These are phyloP conservation scores for Aquilaria sinensis DNA, from an alignment of 345 rosid genomes.

Conservation along the genomic window DNA sequence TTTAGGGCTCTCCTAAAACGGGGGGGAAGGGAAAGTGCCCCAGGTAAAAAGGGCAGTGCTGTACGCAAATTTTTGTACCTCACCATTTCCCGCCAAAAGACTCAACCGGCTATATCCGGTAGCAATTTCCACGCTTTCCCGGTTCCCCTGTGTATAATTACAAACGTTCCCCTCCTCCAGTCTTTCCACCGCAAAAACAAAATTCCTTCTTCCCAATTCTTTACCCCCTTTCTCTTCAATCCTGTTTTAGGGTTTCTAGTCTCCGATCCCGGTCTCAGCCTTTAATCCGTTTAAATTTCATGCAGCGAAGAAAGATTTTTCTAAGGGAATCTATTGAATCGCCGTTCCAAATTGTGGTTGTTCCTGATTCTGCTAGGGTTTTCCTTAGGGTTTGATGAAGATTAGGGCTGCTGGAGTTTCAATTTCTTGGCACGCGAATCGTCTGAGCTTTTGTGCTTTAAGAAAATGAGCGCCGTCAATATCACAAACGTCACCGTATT, in stretches of 20 bases:
- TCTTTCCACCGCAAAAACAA: not conserved
- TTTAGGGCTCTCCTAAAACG: too few relatives aligned
- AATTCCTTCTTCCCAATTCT: not conserved
- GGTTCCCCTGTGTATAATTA: conserved; percentile 3
- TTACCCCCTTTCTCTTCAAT: not conserved
- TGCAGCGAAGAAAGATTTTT: not conserved
- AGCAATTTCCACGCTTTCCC: conserved; percentile 3
- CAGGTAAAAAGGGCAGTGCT: too few relatives aligned
- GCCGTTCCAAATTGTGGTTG: not conserved
- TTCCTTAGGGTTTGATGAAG: conserved; percentile 19
- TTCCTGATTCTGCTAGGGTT: conserved; percentile 2
- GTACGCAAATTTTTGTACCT: not conserved
- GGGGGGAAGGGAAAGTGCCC: too few relatives aligned
- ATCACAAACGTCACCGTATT: conserved; percentile 85
- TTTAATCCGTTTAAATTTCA: too few relatives aligned
- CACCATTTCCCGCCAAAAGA: conserved; percentile 33
- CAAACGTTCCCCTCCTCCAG: not conserved
- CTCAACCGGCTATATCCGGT: conserved; percentile 27
- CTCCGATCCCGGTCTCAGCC: too few relatives aligned
- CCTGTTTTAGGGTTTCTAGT: not conserved
- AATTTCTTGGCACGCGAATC: conserved; percentile 2
- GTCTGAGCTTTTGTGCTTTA: not conserved
- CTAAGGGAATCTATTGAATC: not conserved
- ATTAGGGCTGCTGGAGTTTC: conserved; percentile 22
- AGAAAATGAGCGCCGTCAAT: conserved; percentile 83